phyloP scores from a whole-genome alignment of 306 rosid species.

The Pyrus betulifolia region DNA sequence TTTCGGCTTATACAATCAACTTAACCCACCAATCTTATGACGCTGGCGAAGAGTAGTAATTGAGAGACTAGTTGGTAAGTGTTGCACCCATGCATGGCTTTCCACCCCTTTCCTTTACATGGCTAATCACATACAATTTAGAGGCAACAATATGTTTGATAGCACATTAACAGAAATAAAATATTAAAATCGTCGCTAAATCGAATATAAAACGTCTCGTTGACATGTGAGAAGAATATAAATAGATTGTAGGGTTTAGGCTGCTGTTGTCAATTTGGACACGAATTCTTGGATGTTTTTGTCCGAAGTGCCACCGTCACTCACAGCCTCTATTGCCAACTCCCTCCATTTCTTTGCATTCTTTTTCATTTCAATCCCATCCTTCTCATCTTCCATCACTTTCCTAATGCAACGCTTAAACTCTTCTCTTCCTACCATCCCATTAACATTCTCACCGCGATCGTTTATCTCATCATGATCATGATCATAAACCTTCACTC shows the following conservation, averaged over 20 bases:
- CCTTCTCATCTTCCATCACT: constrained; percentile 24
- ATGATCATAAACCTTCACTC: constrained; percentile 27
- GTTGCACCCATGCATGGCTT: no score
- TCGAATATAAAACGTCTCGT: no score
- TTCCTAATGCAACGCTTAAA: constrained; percentile 24
- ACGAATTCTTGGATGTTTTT: constrained; percentile 32
- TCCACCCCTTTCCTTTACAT: no score
- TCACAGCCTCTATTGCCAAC: constrained; percentile 7
- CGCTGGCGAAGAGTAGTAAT: no score
- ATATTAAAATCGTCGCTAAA: no score
- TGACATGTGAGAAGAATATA: no score
- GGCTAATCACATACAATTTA: background rate
- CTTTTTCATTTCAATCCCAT: constrained; percentile 14
- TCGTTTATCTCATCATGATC: background rate
- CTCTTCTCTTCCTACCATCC: constrained; percentile 33
- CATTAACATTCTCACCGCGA: background rate
- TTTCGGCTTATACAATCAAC: no score
- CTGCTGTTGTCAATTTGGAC: background rate
- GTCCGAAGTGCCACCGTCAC: constrained; percentile 43
- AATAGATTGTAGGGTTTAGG: background rate
- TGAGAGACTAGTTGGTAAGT: no score
- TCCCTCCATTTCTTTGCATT: constrained; percentile 39
- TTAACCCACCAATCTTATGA: no score
- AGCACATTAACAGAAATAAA: background rate
- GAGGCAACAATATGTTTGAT: background rate